phyloP scores from a whole-genome alignment of 768 basidiomycete species.

The Hygrocybe punicea region DNA sequence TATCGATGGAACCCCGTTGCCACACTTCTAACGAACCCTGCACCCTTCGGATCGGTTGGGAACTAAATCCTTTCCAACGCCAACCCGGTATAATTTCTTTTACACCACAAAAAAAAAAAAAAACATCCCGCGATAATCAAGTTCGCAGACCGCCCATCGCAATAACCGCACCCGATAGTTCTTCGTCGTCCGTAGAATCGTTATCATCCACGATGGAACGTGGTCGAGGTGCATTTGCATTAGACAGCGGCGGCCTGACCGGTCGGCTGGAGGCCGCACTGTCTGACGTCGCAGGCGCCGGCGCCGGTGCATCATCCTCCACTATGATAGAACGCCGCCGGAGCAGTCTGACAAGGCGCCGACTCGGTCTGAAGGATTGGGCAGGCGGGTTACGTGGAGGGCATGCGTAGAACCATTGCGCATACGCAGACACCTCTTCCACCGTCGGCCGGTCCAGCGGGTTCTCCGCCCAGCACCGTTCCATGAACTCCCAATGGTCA shows the following conservation, averaged over 20 bases:
- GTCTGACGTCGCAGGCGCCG: neutral
- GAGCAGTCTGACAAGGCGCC: neutral
- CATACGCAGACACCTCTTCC: neutral
- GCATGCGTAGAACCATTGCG: neutral
- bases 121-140: neutral
- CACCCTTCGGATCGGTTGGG: too few relatives aligned
- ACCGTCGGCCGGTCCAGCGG: conserved; percentile 5
- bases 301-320: neutral
- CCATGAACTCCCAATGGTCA: conserved; percentile 9
- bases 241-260: neutral
- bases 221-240: neutral
- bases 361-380: neutral
- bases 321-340: neutral
- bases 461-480: conserved; percentile 7
- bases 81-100: neutral
- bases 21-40: too few relatives aligned
- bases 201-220: neutral
- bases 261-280: too few relatives aligned
- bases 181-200: neutral
- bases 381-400: neutral
- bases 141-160: neutral
- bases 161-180: neutral
- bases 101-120: neutral
- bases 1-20: too few relatives aligned
- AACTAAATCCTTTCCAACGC: too few relatives aligned